Evolutionary conservation across 345 rosid species (phyloP).

Genomic region (Ailanthus altissimus): DNA sequence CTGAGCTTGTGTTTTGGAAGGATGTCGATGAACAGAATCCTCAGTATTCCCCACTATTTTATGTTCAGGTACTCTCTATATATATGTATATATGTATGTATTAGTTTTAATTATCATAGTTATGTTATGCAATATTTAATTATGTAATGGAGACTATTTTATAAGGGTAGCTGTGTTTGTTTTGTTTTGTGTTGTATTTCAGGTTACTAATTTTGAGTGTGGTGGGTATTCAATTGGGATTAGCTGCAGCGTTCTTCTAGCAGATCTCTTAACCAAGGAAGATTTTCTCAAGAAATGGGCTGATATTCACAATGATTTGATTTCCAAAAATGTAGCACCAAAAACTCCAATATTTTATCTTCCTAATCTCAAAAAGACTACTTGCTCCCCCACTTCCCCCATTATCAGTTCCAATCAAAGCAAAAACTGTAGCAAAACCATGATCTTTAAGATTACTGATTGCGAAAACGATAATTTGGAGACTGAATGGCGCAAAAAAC

Average conservation of each 20-base stretch:
- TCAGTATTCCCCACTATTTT: slow-evolving; percentile 68
- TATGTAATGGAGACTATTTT: not conserved
- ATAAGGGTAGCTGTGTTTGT: not conserved
- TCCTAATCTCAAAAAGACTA: slow-evolving; percentile 37
- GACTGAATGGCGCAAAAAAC: slow-evolving; percentile 14
- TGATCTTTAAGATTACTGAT: slow-evolving; percentile 30
- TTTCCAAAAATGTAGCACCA: slow-evolving; percentile 19
- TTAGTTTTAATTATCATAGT: not conserved
- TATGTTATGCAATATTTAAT: not conserved
- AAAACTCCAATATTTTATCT: slow-evolving; percentile 55
- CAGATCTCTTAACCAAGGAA: slow-evolving; percentile 47
- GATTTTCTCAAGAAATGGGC: slow-evolving; percentile 61
- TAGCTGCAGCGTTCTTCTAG: slow-evolving; percentile 73
- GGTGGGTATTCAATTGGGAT: slow-evolving; percentile 90
- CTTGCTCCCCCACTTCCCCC: not conserved
- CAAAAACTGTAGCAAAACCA: slow-evolving; percentile 35
- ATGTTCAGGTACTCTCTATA: slow-evolving; percentile 74
- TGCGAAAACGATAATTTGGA: not conserved
- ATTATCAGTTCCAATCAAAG: slow-evolving; percentile 34
- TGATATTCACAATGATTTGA: slow-evolving; percentile 43
- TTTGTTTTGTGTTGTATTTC: not conserved
- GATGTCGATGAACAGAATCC: slow-evolving; percentile 67
- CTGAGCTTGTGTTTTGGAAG: slow-evolving; percentile 69
- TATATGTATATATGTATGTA: not conserved
- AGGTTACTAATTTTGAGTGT: slow-evolving; percentile 84